Percentiles rank a stretch among this genome's conserved stretches.
Conservation (phyloP, 768 basidiomycete genomes). For the Lactarius pseudohatsudake region DNA sequence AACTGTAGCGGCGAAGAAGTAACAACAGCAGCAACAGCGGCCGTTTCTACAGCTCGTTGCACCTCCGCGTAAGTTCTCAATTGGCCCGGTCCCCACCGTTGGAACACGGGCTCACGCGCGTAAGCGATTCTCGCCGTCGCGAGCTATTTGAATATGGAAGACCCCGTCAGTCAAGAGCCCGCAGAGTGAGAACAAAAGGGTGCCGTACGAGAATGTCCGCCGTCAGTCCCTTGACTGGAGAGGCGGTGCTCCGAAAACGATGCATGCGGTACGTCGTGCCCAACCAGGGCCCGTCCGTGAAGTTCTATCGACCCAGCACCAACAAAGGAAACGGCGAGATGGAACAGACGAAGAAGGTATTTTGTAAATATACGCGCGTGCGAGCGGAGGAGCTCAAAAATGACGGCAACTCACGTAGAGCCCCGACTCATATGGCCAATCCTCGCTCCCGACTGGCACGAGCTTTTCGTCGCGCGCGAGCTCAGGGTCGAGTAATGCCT, state of each 20-base stretch:
- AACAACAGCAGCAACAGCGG: neutral
- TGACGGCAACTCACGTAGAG: slow-evolving; percentile 55
- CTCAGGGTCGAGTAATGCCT: slow-evolving; percentile 64
- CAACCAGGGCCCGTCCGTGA: slow-evolving; percentile 46
- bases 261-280: slow-evolving; percentile 74
- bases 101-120: slow-evolving; percentile 47
- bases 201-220: slow-evolving; percentile 71
- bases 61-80: slow-evolving; percentile 31
- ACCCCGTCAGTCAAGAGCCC: neutral
- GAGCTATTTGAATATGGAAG: slow-evolving; percentile 44
- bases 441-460: slow-evolving; percentile 56
- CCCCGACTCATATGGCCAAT: slow-evolving; percentile 80
- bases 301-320: slow-evolving; percentile 43
- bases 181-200: neutral
- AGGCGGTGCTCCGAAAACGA: slow-evolving; percentile 73
- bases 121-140: slow-evolving; percentile 69
- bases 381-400: neutral
- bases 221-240: slow-evolving; percentile 83
- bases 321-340: slow-evolving; percentile 4
- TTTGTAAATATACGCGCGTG: neutral
- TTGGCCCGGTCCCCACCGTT: slow-evolving; percentile 59
- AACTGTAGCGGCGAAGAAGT: neutral
- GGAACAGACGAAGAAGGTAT: neutral
- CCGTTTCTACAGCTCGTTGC: slow-evolving; percentile 27
- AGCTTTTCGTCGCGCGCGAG: slow-evolving; percentile 48